Evolutionary conservation across 768 basidiomycete species (phyloP).

Genomic region (Hypholoma sublateritium): DNA sequence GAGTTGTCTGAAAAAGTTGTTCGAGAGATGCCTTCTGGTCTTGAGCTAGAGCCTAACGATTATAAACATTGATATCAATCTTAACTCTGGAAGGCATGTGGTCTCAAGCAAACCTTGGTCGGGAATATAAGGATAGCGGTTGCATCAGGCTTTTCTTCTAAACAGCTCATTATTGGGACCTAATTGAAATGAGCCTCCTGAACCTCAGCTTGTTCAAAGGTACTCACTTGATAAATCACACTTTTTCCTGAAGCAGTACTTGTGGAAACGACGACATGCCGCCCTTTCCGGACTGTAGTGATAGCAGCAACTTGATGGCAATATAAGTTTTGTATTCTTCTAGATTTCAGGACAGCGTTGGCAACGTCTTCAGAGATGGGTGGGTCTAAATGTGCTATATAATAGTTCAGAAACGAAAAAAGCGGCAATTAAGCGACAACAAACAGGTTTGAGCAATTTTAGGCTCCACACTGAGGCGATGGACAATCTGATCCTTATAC

Average conservation of each 20-base stretch:
- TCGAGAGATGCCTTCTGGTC: constrained; percentile 77
- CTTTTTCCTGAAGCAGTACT: constrained; percentile 91
- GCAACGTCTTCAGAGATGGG: constrained; percentile 58
- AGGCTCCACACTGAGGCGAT: constrained; percentile 52
- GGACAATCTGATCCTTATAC: constrained; percentile 71
- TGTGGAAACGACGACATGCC: constrained; percentile 85
- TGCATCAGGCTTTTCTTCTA: constrained; percentile 58
- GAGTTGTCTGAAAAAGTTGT: constrained; percentile 58
- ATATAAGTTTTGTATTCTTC: constrained; percentile 67
- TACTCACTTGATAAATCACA: constrained; percentile 74
- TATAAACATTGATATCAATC: background rate
- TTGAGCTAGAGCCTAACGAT: constrained; percentile 76
- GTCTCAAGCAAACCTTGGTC: constrained; percentile 60
- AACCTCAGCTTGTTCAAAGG: too few species aligned
- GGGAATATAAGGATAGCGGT: constrained; percentile 88
- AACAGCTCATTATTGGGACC: constrained; percentile 68
- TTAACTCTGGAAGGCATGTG: too few species aligned
- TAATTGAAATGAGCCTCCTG: constrained; percentile 22
- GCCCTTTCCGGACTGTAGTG: constrained; percentile 52
- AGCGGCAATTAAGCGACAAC: background rate
- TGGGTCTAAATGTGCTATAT: constrained; percentile 46
- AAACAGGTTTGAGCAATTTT: constrained; percentile 54
- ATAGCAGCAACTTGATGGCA: constrained; percentile 74
- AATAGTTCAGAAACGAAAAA: background rate
- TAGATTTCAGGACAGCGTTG: constrained; percentile 53